Evolutionary conservation across 2,329 filamentous ascomycete genomes (phyloP), one percentile per base, ranked within the genome.

Genomic region (Aspergillus fijiensis): DNA sequence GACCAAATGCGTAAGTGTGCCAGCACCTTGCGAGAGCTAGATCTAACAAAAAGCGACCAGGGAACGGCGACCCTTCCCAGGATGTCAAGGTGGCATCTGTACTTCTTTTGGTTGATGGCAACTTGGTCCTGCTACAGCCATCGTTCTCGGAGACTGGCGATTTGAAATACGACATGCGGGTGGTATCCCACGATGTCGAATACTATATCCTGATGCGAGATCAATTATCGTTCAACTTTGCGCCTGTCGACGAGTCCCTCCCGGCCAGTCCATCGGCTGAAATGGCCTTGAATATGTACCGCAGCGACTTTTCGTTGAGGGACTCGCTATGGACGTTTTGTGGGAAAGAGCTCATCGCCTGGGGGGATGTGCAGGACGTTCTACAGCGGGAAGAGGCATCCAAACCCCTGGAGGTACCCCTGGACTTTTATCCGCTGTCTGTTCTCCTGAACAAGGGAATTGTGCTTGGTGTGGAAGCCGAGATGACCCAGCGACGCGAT

Each of bases 321-420:
- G 92, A 97, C 76, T 98, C 95, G 1, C 79, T 99, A 2, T 99
- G 95, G 95, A 87, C 92, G 50, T 98, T 97, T 76, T 92, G 96
- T 69, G 95, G 95, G 5, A 86, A 85, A 58, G 88, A 93, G 65
- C 85, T 98, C 66, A 90, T 92, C 65, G 85, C 91, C 3, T 99
- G 95, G 95, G 87, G 91, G 25, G 91, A 96, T 71, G 87, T 96
- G 47, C 87, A 92, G 65, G 91, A 95, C 61, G 87, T 98, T 31
- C 80, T 98, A 47, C 84, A 87, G 39, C 88, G 89, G 21, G 85
- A 87, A 63, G 91, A 96, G 55, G 76, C 96, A 3, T 89, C 91
- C 2, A 82, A 85, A 9, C 86, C 91, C 2, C 88, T 96, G 11
- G 85, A 88, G 25, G 86, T 98, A 58, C 85, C 89, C 0, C 82